Evolutionary conservation across 2,329 filamentous ascomycete species (phyloP).

Genomic region (Stylonectria norvegica): DNA sequence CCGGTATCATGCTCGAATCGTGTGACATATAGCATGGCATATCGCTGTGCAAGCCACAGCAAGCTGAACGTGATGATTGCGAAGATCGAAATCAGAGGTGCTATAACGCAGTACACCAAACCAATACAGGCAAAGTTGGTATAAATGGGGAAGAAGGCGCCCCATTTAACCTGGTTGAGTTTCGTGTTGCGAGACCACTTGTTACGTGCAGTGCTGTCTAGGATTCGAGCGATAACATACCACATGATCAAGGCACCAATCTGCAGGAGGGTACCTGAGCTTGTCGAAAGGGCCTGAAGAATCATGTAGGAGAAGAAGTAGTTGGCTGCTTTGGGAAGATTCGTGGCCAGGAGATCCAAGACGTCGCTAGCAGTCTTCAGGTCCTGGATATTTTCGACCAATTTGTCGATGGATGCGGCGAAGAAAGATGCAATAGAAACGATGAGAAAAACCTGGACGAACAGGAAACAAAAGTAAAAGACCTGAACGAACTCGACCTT

Average conservation of each 20-base stretch:
- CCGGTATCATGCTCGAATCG: slow-evolving; percentile 89
- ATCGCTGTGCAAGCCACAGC: slow-evolving; percentile 93
- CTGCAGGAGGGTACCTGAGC: slow-evolving; percentile 83
- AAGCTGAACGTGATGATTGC: slow-evolving; percentile 88
- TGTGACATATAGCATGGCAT: slow-evolving; percentile 92
- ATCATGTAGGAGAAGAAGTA: slow-evolving; percentile 99
- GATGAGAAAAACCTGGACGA: slow-evolving; percentile 91
- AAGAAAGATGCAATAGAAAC: slow-evolving; percentile 81
- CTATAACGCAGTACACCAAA: slow-evolving; percentile 82
- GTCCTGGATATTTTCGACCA: slow-evolving; percentile 50
- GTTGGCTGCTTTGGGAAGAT: slow-evolving; percentile 82
- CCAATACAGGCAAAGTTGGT: slow-evolving; percentile 95
- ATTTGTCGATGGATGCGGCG: slow-evolving; percentile 56
- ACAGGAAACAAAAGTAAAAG: slow-evolving; percentile 92
- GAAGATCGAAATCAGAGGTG: slow-evolving; percentile 88
- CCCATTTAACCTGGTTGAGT: slow-evolving; percentile 79
- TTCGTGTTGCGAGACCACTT: slow-evolving; percentile 86
- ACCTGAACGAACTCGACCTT: slow-evolving; percentile 80
- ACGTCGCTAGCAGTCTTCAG: slow-evolving; percentile 60
- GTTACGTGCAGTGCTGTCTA: slow-evolving; percentile 76
- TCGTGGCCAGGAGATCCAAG: slow-evolving; percentile 68
- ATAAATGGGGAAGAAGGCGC: slow-evolving; percentile 91
- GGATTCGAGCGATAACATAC: slow-evolving; percentile 74
- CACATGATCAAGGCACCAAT: slow-evolving; percentile 74
- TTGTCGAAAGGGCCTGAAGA: slow-evolving; percentile 86